Base-by-base conservation (phyloP, 2,329 filamentous ascomycete species). In the Colletotrichum coccodes region DNA sequence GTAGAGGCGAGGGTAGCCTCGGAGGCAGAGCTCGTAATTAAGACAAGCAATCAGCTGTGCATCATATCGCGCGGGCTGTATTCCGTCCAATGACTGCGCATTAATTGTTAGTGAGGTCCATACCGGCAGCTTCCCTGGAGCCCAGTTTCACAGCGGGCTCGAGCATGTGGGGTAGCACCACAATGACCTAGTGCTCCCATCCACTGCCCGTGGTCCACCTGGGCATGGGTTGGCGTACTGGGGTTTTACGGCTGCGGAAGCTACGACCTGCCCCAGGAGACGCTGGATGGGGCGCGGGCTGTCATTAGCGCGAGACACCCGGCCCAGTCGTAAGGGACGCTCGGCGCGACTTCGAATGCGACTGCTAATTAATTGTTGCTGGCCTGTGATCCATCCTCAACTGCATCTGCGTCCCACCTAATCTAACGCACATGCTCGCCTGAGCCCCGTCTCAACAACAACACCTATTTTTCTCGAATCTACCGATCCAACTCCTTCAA, bases 271-370 rank as follows among this genome's bases (percentile, higher is more conserved):
- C 44, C 23, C 36, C 38, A 28, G 30, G 50, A 52, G 26, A 34
- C 4, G 23, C 6, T 38, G 32, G 54, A 59, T 38, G 44, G 57
- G 32, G 32, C 38, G n/a, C 60, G 40, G 60, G 40, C 11, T 56
- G 40, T 57, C 50, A 36, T 54, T 68, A 68, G 64, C 60, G 60
- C 60, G 46, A 68, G 60, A 64, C 42, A 53, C 36, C 21, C 44
- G 64, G 56, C 60, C 52, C 44, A 50, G 47, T 67, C 34, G 32
- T 59, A 46, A 18, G 38, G 38, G 18, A 38, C 42, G 32, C 57
- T 49, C 44, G 32, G 44, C 44, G 61, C 42, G 42, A 64, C 42
- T 57, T 61, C 12, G 47, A 32, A 30, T 61, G 56, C 56, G 40
- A 59, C 26, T 52, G 46, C 16, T 53, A 14, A 18, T 49, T 64